Percentiles rank a stretch among this genome's conserved stretches.
Evolutionary conservation across 768 basidiomycete genomes (phyloP).

Genomic region (Roridomyces roridus): DNA sequence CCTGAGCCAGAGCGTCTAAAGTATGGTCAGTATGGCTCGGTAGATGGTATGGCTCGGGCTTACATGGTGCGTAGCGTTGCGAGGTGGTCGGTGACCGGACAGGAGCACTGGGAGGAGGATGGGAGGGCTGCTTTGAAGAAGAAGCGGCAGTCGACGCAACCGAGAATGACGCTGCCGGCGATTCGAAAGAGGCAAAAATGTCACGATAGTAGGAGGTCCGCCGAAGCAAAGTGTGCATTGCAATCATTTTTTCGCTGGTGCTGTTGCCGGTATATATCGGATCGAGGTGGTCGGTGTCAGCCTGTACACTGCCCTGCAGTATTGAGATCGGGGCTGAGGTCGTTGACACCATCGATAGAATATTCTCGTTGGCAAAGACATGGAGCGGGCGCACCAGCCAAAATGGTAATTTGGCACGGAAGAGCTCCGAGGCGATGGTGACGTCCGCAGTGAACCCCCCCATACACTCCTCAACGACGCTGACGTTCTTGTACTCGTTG

Average conservation of each 20-base stretch:
- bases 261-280: background rate
- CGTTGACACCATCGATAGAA: background rate
- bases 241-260: background rate
- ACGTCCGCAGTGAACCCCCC: constrained; percentile 20
- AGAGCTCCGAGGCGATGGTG: constrained; percentile 8
- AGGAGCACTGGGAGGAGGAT: too few species aligned
- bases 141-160: too few species aligned
- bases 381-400: constrained; percentile 24
- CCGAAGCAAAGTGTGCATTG: background rate
- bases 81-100: too few species aligned
- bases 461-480: background rate
- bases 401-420: constrained; percentile 22
- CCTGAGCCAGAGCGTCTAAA: background rate
- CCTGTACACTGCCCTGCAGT: background rate
- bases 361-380: background rate
- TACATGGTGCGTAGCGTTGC: too few species aligned
- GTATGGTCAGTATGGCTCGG: background rate
- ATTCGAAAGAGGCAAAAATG: too few species aligned
- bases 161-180: too few species aligned
- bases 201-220: background rate
- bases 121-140: too few species aligned
- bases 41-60: too few species aligned
- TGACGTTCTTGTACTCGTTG: background rate
- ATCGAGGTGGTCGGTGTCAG: background rate
- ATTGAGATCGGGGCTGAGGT: background rate